These are phyloP conservation scores for Forsythia viridissima DNA, from an alignment of 257 asterid species.

Conservation along the genomic window DNA sequence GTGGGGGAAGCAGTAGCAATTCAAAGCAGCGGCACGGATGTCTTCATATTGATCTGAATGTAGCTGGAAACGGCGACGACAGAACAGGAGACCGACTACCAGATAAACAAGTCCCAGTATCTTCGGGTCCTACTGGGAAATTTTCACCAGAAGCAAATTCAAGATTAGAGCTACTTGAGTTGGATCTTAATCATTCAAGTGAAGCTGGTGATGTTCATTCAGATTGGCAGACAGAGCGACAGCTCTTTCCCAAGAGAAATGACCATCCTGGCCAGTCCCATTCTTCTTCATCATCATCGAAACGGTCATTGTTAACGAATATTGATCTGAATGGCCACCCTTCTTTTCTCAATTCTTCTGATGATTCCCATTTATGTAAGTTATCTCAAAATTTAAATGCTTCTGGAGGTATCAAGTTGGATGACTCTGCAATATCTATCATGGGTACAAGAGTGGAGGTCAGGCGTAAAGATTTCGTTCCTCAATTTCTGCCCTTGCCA, in stretches of 20 bases:
- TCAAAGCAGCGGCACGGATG: conserved; percentile 46
- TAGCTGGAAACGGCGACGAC: conserved; percentile 52
- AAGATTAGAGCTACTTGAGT: conserved; percentile 45
- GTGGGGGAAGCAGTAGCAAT: conserved; percentile 52
- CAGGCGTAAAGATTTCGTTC: conserved; percentile 37
- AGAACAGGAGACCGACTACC: conserved; percentile 24
- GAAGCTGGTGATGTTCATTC: conserved; percentile 37
- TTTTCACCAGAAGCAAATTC: conserved; percentile 55
- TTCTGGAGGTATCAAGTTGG: conserved; percentile 38
- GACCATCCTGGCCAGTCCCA: conserved; percentile 33
- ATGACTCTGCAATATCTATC: conserved; percentile 59
- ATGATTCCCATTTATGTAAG: conserved; percentile 33
- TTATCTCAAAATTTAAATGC: conserved; percentile 37
- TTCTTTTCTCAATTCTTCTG: conserved; percentile 39
- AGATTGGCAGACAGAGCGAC: conserved; percentile 43
- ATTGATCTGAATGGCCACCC: conserved; percentile 82
- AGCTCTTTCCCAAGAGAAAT: conserved; percentile 34
- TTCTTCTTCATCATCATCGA: conserved; percentile 57
- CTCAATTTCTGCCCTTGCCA: conserved; percentile 39
- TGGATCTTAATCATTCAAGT: conserved; percentile 63
- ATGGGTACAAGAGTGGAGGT: conserved; percentile 79
- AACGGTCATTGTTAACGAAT: conserved; percentile 47
- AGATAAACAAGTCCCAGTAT: conserved; percentile 29
- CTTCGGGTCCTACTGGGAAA: conserved; percentile 47
- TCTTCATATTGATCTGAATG: conserved; percentile 67